These are phyloP conservation scores for Nothophytophthora sp. DNA, from an alignment of 352 stramenopile species.

Conservation along the genomic window DNA sequence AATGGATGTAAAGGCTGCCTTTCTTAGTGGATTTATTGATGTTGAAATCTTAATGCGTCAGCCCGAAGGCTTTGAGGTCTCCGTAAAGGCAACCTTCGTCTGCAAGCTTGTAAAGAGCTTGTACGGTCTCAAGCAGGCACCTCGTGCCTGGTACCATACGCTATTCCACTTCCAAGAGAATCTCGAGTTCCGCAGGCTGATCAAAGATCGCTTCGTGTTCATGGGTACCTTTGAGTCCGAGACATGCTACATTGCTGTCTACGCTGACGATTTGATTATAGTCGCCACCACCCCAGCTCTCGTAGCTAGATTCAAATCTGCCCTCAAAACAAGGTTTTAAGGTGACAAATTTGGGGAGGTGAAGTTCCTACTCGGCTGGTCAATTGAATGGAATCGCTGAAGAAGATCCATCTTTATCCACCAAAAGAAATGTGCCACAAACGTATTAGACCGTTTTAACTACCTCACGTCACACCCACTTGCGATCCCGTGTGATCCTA, in stretches of 20 bases:
- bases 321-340: slow-evolving; percentile 12
- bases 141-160: slow-evolving; percentile 13
- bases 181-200: slow-evolving; percentile 1
- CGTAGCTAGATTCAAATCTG: slow-evolving; percentile 4
- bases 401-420: slow-evolving; percentile 11
- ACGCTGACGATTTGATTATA: slow-evolving; percentile 8
- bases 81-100: no score
- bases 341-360: slow-evolving; percentile 9
- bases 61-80: no score
- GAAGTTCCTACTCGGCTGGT: slow-evolving; percentile 11
- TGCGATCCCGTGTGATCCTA: slow-evolving; percentile 5
- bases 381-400: slow-evolving; percentile 5
- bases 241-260: slow-evolving; percentile 10
- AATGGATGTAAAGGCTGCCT: no score
- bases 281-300: slow-evolving; percentile 3
- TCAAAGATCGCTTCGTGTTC: slow-evolving; percentile 14
- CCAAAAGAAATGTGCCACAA: slow-evolving; percentile 20
- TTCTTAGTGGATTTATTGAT: no score
- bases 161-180: neutral
- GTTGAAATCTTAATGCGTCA: no score
- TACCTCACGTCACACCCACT: slow-evolving; percentile 7
- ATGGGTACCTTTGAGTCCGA: slow-evolving; percentile 3
- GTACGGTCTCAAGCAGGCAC: no score
- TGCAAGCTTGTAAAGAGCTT: no score
- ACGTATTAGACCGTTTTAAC: slow-evolving; percentile 14